Evolutionary conservation across 2,329 filamentous ascomycete species (phyloP).

Genomic region (Colletotrichum endophyticum): DNA sequence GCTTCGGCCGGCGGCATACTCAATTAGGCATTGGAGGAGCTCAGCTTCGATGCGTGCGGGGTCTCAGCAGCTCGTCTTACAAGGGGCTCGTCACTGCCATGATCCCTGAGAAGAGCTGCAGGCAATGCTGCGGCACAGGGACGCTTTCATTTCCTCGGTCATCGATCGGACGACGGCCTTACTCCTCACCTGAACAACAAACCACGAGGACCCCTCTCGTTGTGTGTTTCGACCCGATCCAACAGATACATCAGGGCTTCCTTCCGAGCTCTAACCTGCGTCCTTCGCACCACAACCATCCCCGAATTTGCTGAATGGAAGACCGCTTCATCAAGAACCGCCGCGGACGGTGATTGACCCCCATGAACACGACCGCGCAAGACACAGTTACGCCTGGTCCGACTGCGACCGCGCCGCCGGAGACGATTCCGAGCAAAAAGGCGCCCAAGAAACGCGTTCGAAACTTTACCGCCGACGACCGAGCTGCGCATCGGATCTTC

Average conservation of each 20-base stretch:
- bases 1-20: background rate
- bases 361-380: conserved; percentile 4
- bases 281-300: background rate
- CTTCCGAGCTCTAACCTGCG: background rate
- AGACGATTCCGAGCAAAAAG: background rate
- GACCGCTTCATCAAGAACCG: background rate
- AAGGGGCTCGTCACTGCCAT: background rate
- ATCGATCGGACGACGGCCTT: background rate
- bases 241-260: background rate
- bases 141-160: background rate
- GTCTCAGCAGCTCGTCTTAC: background rate
- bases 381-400: background rate
- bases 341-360: background rate
- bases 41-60: conserved; percentile 1
- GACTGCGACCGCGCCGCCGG: background rate
- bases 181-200: background rate
- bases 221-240: background rate
- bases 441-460: conserved; percentile 37
- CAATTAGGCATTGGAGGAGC: background rate
- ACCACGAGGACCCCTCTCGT: background rate
- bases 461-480: conserved; percentile 44
- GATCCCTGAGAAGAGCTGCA: background rate
- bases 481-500: conserved; percentile 43
- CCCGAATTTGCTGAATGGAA: background rate
- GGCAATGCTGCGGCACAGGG: background rate